Percentiles rank a stretch among this genome's conserved stretches.
Evolutionary conservation across 1,284 basidiomycete species (phyloP).

Genomic region (Neolentinus lepideus): DNA sequence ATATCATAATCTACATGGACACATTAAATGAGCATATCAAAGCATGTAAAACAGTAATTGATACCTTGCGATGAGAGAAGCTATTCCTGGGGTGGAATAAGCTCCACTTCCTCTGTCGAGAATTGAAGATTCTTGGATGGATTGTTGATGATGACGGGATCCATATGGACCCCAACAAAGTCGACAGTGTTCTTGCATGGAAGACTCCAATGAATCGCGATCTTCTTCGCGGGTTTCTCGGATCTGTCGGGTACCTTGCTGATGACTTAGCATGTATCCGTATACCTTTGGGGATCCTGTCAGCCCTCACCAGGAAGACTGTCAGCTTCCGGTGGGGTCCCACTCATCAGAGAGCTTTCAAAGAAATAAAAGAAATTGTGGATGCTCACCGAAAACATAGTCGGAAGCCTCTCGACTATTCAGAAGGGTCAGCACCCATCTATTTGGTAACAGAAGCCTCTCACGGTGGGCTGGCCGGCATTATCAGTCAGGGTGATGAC

Average conservation of each 20-base stretch:
- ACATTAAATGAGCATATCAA: constrained; percentile 19
- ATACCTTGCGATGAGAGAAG: constrained; percentile 13
- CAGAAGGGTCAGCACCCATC: constrained; percentile 8
- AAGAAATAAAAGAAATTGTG: constrained; percentile 18
- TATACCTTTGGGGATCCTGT: constrained; percentile 15
- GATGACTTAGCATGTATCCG: constrained; percentile 12
- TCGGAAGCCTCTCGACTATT: constrained; percentile 16
- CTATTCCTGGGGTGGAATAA: constrained; percentile 21
- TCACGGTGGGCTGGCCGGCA: constrained; percentile 13
- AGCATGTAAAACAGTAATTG: constrained; percentile 17
- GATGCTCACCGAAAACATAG: constrained; percentile 12
- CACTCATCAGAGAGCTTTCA: constrained; percentile 21
- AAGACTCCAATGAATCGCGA: constrained; percentile 14
- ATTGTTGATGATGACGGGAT: constrained; percentile 22
- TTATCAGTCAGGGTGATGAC: constrained; percentile 16
- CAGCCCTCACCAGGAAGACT: constrained; percentile 7
- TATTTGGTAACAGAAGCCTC: constrained; percentile 15
- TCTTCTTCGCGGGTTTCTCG: constrained; percentile 17
- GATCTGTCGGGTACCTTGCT: constrained; percentile 19
- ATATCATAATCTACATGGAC: constrained; percentile 23
- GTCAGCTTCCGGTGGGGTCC: constrained; percentile 14
- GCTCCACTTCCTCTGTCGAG: constrained; percentile 17
- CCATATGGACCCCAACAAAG: constrained; percentile 22
- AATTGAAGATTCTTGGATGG: constrained; percentile 23
- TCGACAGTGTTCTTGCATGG: constrained; percentile 24